Base-by-base conservation (phyloP, 2,329 filamentous ascomycete species). In the Colletotrichum shisoi region DNA sequence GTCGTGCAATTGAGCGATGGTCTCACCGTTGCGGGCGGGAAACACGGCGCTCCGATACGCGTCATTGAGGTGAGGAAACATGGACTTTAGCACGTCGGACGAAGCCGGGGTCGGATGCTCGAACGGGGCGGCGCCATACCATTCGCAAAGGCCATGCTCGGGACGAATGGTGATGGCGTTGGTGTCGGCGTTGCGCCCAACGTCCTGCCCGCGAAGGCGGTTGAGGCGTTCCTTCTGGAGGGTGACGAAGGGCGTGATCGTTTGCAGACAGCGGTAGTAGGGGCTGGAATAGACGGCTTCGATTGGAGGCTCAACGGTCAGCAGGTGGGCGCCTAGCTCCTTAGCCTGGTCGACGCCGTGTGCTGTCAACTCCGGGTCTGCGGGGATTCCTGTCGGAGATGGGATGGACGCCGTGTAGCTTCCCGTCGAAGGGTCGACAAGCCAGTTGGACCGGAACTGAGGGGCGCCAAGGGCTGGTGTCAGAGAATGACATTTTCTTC, bases 401-500 rank as follows among this genome's bases (percentile, higher is more conserved):
- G 85, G 87, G 71, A 95, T 87, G 66, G 83, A 83, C 27, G 91
- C 83, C 61, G 85, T 86, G 81, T 98, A 98, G 72, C 84, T 84
- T 60, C 95, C 94, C 44, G 92, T 94, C 69, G 84, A 81, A 52
- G 89, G 87, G 79, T 98, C 89, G 68, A 98, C 92, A 49, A 87
- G 87, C 93, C 94, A 98, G 76, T 91, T 93, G 71, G 91, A 90
- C 70, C 95, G 93, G 79, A 96, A 97, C 94, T 96, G 49, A 49
- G 62, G 49, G 46, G 37, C 21, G 53, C 48, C 63, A 63, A 57
- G 64, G 31, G 48, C 58, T 31, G 21, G 46, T 49, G 57, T 72
- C 65, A 71, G 52, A 56, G 56, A 45, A 37, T 34, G 12, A 15
- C 15, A 31, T 53, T n/a, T 60, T 58, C 52, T 54, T 53, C 54